These are phyloP conservation scores for Xylaria sp. DNA, from an alignment of 2,329 filamentous ascomycete species.

Conservation along the genomic window DNA sequence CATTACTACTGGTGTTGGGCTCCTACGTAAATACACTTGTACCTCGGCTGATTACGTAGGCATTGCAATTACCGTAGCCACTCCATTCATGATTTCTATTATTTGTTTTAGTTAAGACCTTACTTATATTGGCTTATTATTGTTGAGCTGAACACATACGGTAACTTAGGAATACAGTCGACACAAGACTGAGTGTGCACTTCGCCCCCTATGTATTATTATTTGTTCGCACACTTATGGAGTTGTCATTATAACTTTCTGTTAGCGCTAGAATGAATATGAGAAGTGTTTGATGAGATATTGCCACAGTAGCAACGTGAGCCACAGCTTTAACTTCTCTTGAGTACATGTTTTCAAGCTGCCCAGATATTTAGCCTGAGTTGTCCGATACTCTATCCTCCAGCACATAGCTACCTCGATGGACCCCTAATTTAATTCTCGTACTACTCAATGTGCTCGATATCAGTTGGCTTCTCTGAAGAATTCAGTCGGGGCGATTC, in stretches of 20 bases:
- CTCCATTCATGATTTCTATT: neutral
- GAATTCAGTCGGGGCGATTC: constrained; percentile 5
- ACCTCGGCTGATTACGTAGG: constrained; percentile 6
- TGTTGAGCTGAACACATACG: neutral
- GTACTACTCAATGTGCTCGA: constrained; percentile 27
- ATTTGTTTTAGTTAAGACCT: neutral
- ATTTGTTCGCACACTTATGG: neutral
- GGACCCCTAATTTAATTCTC: neutral
- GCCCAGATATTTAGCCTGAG: constrained; percentile 2
- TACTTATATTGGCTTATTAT: too few species aligned
- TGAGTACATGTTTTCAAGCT: neutral
- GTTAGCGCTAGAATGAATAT: neutral
- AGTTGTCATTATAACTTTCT: neutral
- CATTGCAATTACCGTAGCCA: neutral
- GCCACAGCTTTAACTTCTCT: neutral
- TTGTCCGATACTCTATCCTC: neutral
- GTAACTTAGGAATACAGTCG: neutral
- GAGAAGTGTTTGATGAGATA: neutral
- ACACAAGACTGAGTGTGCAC: neutral
- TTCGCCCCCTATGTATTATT: neutral
- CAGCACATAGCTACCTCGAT: neutral
- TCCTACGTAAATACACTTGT: neutral
- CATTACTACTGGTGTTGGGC: neutral
- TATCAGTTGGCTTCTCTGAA: constrained; percentile 31
- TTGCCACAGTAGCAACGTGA: neutral